Evolutionary conservation across 768 basidiomycete species (phyloP), one percentile per base, ranked within the genome.

Genomic region (Strobilomyces echinocephalus): DNA sequence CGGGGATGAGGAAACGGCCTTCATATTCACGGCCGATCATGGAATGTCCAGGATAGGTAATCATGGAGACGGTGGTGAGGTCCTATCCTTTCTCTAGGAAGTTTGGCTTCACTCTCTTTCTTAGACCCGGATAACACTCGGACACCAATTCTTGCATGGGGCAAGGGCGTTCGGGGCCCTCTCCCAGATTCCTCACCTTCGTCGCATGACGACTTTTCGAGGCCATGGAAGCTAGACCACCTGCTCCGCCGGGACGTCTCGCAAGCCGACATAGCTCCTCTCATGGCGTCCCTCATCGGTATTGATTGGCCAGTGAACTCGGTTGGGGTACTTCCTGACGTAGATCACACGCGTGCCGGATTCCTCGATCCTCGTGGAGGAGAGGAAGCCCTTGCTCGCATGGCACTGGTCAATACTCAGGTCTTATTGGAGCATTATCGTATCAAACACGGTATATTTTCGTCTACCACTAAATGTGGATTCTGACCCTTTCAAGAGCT

Each of bases 21-120:
- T 78, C 63, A 69, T 93, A 31, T 93, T 91, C 65, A 93, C 88
- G 3, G 88, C 91, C 0, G 91, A 94, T 66, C 91, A 94, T 63
- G 91, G 91, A 9, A 94, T 94, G 91, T 88, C 87, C 5, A 79
- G 76, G 31, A 86, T 91, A 50, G 91, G 91, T 12, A 93, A 92
- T 63, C 91, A 94, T 54, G 91, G 91, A 5, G 91, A 94, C 56
- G 91, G 91, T 35, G 84, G 88, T 87, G 62, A 64, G 74, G 66
- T 49, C 41, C 45, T 8, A 46, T 46, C 40, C n/a, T 18, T 28
- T 28, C 44, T 35, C 41, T 35, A 9, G 28, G 49, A 46, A 45
- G 46, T 40, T 42, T 30, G 33, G 18, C 34, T 52, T 58, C 56
- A 60, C 11, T 41, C n/a, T n/a, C 26, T 30, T 40, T 38, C 45